Evolutionary conservation across 2,329 filamentous ascomycete genomes (phyloP).

Genomic region (Didymella segeticola): DNA sequence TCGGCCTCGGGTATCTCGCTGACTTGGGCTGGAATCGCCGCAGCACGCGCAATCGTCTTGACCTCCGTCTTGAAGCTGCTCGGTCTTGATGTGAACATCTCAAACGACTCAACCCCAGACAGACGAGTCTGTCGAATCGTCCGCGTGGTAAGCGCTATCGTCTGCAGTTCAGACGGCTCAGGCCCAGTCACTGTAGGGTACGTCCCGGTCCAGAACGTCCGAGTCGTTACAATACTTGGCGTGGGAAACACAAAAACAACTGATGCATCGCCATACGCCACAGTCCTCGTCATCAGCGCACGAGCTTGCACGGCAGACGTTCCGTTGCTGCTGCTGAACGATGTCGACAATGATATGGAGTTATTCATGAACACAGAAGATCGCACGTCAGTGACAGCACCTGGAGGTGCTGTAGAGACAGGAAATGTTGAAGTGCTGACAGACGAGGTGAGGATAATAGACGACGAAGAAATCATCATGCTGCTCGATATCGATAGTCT

Average conservation of each 20-base stretch:
- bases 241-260: constrained; percentile 41
- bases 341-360: neutral
- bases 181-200: constrained; percentile 38
- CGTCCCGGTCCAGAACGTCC: constrained; percentile 43
- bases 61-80: constrained; percentile 23
- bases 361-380: neutral
- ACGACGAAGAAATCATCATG: neutral
- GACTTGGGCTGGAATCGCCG: constrained; percentile 1
- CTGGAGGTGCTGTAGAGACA: neutral
- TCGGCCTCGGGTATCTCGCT: constrained; percentile 12
- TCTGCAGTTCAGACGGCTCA: constrained; percentile 31
- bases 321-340: neutral
- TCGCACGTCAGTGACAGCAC: neutral
- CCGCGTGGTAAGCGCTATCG: constrained; percentile 31
- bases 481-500: neutral
- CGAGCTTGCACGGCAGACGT: constrained; percentile 9
- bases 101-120: constrained; percentile 28
- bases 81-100: constrained; percentile 20
- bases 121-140: constrained; percentile 28
- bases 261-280: constrained; percentile 31
- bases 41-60: constrained; percentile 13
- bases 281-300: constrained; percentile 31
- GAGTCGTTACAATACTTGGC: constrained; percentile 37
- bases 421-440: neutral
- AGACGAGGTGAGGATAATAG: neutral